Percentiles rank a stretch among this genome's conserved stretches.
These are phyloP conservation scores for Cystobasidium ongulense DNA, from an alignment of 768 basidiomycete species.

Conservation along the genomic window DNA sequence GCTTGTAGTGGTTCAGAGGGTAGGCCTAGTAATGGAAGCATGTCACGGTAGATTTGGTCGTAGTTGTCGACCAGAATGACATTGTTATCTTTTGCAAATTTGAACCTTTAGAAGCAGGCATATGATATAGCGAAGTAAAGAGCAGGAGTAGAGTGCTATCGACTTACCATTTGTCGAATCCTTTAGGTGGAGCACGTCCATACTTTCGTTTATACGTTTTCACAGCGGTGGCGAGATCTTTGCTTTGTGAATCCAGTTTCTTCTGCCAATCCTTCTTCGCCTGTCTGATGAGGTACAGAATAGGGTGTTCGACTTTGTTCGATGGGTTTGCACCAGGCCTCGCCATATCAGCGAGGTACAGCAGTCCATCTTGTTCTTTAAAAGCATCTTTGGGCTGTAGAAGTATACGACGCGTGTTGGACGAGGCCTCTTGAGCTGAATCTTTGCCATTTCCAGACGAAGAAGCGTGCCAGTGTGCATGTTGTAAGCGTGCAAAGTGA, in stretches of 20 bases:
- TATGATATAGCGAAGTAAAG: not conserved
- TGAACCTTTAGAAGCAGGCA: conserved; percentile 20
- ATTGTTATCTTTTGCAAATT: conserved; percentile 29
- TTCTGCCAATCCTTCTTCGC: conserved; percentile 34
- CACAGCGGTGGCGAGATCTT: conserved; percentile 36
- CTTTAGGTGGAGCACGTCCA: conserved; percentile 36
- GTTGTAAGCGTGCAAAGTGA: not conserved
- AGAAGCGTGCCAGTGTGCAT: not conserved
- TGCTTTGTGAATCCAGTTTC: conserved; percentile 37
- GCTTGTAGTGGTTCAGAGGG: conserved; percentile 24
- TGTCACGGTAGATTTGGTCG: conserved; percentile 39
- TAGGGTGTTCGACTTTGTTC: conserved; percentile 37
- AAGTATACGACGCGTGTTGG: not conserved
- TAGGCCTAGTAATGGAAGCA: conserved; percentile 37
- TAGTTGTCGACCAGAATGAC: conserved; percentile 39
- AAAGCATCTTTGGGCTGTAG: conserved; percentile 23
- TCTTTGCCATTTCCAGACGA: not conserved
- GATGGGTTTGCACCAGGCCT: conserved; percentile 9
- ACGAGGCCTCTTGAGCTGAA: not conserved
- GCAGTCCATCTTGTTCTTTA: conserved; percentile 10
- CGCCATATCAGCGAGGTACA: conserved; percentile 16
- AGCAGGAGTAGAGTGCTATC: not conserved
- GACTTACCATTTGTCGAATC: conserved; percentile 41
- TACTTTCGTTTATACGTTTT: conserved; percentile 39
- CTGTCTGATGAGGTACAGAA: conserved; percentile 37